Evolutionary conservation across 2,329 filamentous ascomycete genomes (phyloP), one percentile per base, ranked within the genome.

Genomic region (Monosporascus sp.): DNA sequence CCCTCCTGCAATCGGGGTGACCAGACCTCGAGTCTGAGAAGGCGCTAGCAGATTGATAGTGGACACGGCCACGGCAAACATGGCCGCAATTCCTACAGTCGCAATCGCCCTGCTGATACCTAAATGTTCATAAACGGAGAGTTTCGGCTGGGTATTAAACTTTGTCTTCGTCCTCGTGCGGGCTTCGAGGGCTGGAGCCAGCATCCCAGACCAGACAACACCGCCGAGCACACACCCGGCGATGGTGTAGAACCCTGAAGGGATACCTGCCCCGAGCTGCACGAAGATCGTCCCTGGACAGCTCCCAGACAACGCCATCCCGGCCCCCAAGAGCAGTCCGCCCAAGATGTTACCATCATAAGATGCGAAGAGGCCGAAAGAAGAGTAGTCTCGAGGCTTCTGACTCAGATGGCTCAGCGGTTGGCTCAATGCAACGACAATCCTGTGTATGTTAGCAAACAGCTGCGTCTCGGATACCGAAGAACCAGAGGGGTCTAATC

Each of bases 311-410:
- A 87, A 69, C 6, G 81, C 77, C 84, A 88, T 87, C 52, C 86
- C 86, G n/a, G 77, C 66, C 37, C 86, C 85, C 25, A 86, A 76
- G 3, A 87, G 68, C 17, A 74, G 62, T 5, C 85, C 86, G 52
- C 86, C 86, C 58, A 87, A 59, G 47, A 87, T 67, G 65, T 89
- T 88, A 52, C 83, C 85, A 60, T 87, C 84, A 61, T 83, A 83
- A 18, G 68, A 63, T 8, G 72, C 71, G 58, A 83, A 77, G 60
- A 84, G 70, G 50, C 76, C 77, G 25, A 84, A 63, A 6, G 77
- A 72, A 1, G 82, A 78, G 36, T 76, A 76, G 53, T 70, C 67
- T 9, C 81, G 78, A 0, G 80, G 77, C 2, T 68, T 68, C 14
- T 80, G 68, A 17, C 65, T 66, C 27, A 76, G 67, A 59, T 74